phyloP scores from a whole-genome alignment of 164 flowering plant species.

The Kingdonia uniflora region DNA sequence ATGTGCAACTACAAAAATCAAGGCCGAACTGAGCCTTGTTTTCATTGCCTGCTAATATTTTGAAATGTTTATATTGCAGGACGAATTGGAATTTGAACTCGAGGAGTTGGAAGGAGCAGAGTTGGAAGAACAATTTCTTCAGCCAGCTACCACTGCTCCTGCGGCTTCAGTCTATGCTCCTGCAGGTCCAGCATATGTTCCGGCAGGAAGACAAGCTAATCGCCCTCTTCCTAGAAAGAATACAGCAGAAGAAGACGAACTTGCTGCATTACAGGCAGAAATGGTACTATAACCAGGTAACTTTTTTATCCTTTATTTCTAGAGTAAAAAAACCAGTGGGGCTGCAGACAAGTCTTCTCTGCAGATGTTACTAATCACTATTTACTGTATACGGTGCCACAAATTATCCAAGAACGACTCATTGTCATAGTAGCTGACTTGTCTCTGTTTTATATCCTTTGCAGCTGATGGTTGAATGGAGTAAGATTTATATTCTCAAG shows the following conservation, averaged over 20 bases:
- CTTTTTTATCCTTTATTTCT: background rate
- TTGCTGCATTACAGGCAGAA: slow-evolving; percentile 38
- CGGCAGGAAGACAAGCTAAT: slow-evolving; percentile 27
- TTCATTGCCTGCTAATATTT: background rate
- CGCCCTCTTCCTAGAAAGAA: slow-evolving; percentile 26
- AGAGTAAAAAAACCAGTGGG: too few relatives aligned
- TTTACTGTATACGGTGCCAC: too few relatives aligned
- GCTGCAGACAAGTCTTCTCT: too few relatives aligned
- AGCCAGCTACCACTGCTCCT: slow-evolving; percentile 37
- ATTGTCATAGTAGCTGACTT: too few relatives aligned
- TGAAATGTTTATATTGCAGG: slow-evolving; percentile 17
- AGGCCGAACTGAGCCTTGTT: too few relatives aligned
- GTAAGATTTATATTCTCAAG: too few relatives aligned
- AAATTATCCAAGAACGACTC: too few relatives aligned
- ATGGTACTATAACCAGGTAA: slow-evolving; percentile 32
- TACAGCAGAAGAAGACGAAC: slow-evolving; percentile 37
- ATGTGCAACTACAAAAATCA: too few relatives aligned
- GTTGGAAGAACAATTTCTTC: slow-evolving; percentile 42
- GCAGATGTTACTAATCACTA: too few relatives aligned
- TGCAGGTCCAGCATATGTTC: slow-evolving; percentile 16
- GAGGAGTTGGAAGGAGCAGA: slow-evolving; percentile 46
- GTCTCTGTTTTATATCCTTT: too few relatives aligned
- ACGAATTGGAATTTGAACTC: slow-evolving; percentile 46
- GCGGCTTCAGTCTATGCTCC: slow-evolving; percentile 24
- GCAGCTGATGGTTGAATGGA: too few relatives aligned